A percentile compares a stretch with the other conserved stretches of the same genome.
phyloP scores from a whole-genome alignment of 192 early-diverging fungal species.

The Backusella westeae region DNA sequence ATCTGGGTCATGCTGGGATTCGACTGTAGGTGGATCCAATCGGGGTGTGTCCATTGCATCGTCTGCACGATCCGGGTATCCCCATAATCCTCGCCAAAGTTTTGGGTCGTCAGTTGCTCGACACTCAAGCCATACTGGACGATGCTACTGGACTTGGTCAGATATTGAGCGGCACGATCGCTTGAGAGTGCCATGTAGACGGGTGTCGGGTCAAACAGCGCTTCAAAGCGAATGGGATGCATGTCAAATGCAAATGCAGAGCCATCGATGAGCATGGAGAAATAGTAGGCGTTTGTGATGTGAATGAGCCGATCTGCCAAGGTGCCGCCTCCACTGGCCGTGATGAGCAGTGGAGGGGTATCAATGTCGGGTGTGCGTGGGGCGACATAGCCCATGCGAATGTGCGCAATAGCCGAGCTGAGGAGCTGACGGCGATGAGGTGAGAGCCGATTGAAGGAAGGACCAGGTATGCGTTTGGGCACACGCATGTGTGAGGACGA shows the following conservation, averaged over 20 bases:
- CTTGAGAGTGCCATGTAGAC: conserved; percentile 13
- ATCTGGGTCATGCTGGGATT: neutral
- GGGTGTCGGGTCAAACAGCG: conserved; percentile 21
- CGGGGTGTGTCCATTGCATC: neutral
- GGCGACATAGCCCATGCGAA: conserved; percentile 24
- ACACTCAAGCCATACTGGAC: neutral
- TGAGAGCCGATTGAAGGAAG: neutral
- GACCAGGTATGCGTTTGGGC: neutral
- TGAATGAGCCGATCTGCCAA: conserved; percentile 20
- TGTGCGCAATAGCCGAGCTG: conserved; percentile 20
- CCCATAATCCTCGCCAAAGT: neutral
- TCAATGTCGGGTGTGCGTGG: conserved; percentile 28
- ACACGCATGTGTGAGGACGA: neutral
- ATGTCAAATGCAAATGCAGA: conserved; percentile 22
- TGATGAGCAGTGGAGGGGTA: conserved; percentile 24
- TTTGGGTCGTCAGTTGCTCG: neutral
- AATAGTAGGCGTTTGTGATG: conserved; percentile 22
- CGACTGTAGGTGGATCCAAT: neutral
- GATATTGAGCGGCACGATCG: conserved; percentile 15
- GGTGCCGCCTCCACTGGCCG: neutral
- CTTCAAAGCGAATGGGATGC: conserved; percentile 19
- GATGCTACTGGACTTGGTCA: neutral
- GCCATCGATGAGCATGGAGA: conserved; percentile 26
- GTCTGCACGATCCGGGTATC: neutral
- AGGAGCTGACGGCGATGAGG: neutral